Base-by-base conservation (phyloP, 2,329 filamentous ascomycete genomes). In the Colletotrichum horii region DNA sequence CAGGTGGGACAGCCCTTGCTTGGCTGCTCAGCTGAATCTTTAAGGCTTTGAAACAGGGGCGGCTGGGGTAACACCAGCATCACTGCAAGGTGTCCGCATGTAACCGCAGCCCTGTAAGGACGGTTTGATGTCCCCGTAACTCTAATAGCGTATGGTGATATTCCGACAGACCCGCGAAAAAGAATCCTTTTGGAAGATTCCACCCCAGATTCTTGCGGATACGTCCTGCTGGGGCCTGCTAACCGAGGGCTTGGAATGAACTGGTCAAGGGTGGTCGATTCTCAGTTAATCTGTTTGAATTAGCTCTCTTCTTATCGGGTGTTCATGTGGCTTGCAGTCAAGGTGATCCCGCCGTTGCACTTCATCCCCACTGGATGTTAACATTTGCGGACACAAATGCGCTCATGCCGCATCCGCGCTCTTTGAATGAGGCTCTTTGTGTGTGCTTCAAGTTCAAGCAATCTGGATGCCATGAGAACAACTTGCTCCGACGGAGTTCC, bases 301-400 rank as follows among this genome's bases (percentile, higher is more conserved):
- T 22, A 1, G n/a, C n/a, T 52, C 11, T 52, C 0, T 8, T 52
- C 43, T 22, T 52, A 52, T 52, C 0, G 0, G 1, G n/a, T 52
- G 43, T 0, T 22, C 43, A 0, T 14, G 3, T 48, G 43, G 43
- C 43, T 48, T 0, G 11, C 0, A 22, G 0, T 48, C 6, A 8
- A 3, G n/a, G 19, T 2, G 6, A 48, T 48, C 19, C 1, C 1
- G 9, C 1, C 19, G 38, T n/a, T 48, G 43, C 43, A 48, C 8
- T 43, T 19, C 36, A 19, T 38, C 16, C 15, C 7, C 36, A 9
- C 8, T 3, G 14, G 16, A 8, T 22, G 19, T 22, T 12, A n/a
- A 48, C 9, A 12, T n/a, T 19, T 22, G 43, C 43, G 19, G 9
- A 22, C 43, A 12, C 43, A 48, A 4, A 4, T 7, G 11, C 43